Percentiles rank a stretch among this genome's conserved stretches.
These are phyloP conservation scores for Floccularia luteovirens DNA, from an alignment of 768 basidiomycete species.

Conservation along the genomic window DNA sequence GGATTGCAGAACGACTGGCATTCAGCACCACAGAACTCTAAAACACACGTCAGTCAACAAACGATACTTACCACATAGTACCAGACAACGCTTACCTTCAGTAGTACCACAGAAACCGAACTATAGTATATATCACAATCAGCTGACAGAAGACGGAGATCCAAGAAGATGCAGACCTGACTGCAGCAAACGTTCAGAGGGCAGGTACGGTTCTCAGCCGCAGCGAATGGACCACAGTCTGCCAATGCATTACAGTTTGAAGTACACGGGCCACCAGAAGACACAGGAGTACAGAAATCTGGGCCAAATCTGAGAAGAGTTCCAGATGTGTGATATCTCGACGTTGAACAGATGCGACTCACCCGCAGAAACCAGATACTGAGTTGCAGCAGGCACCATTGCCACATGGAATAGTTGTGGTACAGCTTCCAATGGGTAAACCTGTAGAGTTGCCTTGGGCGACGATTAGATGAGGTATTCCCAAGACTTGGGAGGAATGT, in stretches of 20 bases:
- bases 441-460: constrained; percentile 12
- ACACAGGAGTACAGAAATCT: constrained; percentile 9
- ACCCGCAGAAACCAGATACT: constrained; percentile 17
- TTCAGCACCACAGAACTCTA: constrained; percentile 2
- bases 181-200: constrained; percentile 5
- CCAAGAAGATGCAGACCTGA: neutral
- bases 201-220: constrained; percentile 3
- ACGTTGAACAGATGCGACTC: constrained; percentile 2
- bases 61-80: constrained; percentile 5
- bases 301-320: constrained; percentile 5
- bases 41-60: neutral
- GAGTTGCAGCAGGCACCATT: constrained; percentile 18
- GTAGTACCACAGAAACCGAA: constrained; percentile 7
- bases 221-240: constrained; percentile 6
- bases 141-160: neutral
- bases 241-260: constrained; percentile 3
- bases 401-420: constrained; percentile 14
- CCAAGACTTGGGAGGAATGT: neutral
- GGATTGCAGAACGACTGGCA: constrained; percentile 4
- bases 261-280: neutral
- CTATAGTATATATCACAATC: neutral
- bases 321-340: neutral
- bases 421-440: constrained; percentile 14
- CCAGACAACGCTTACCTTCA: constrained; percentile 1
- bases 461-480: neutral